These are phyloP conservation scores for Boechera stricta DNA, from an alignment of 345 rosid species.

Conservation along the genomic window DNA sequence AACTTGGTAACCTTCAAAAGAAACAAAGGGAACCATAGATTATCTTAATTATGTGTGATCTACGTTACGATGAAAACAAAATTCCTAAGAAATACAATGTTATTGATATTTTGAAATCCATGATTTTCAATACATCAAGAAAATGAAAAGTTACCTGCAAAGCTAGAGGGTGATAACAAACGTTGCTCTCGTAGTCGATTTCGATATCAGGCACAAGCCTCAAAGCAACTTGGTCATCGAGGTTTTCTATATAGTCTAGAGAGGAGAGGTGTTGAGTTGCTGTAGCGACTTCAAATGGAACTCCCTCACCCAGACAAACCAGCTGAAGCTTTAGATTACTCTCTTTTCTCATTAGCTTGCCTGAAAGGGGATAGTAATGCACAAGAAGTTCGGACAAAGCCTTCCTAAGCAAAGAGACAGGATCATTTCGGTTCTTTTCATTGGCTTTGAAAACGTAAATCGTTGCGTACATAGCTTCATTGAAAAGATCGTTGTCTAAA, in stretches of 20 bases:
- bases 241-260: conserved; percentile 48
- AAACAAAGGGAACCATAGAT: too few relatives aligned
- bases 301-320: conserved; percentile 48
- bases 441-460: conserved; percentile 49
- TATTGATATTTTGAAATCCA: background rate
- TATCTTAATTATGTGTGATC: background rate
- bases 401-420: conserved; percentile 30
- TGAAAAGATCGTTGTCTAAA: conserved; percentile 47
- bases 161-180: conserved; percentile 46
- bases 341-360: conserved; percentile 47
- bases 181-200: conserved; percentile 9
- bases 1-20: conserved; percentile 47
- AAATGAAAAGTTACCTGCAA: conserved; percentile 43
- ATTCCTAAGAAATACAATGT: background rate
- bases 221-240: conserved; percentile 40
- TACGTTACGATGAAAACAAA: too few relatives aligned
- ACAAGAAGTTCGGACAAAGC: conserved; percentile 39
- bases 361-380: conserved; percentile 57
- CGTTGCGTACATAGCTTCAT: conserved; percentile 42
- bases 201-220: conserved; percentile 33
- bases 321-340: conserved; percentile 47
- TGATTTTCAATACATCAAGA: background rate
- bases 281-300: conserved; percentile 54
- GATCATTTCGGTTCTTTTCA: conserved; percentile 6
- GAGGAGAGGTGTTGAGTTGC: conserved; percentile 42